These are phyloP conservation scores for Zygosaccharomyces rouxii DNA, from an alignment of 805 yeast species.

Conservation along the genomic window DNA sequence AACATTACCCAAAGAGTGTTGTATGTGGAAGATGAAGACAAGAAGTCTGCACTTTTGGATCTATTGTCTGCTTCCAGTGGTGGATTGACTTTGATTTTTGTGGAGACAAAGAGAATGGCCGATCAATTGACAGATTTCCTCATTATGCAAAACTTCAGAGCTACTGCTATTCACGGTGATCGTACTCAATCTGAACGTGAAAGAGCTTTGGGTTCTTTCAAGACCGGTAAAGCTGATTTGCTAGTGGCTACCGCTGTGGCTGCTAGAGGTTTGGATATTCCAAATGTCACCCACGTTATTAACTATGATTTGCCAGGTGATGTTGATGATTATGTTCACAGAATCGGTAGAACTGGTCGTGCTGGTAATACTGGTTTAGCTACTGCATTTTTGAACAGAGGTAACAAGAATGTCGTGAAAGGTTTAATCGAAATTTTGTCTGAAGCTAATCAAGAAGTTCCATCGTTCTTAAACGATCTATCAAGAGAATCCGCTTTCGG, in stretches of 20 bases:
- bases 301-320: constrained; percentile 96
- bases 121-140: constrained; percentile 91
- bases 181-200: constrained; percentile 98
- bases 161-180: constrained; percentile 99
- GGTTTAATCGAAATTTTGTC: constrained; percentile 79
- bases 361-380: constrained; percentile 99
- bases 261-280: constrained; percentile 99
- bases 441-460: constrained; percentile 98
- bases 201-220: constrained; percentile 91
- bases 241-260: constrained; percentile 99
- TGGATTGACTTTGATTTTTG: constrained; percentile 90
- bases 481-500: constrained; percentile 58
- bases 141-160: constrained; percentile 85
- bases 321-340: constrained; percentile 97
- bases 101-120: constrained; percentile 98
- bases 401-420: constrained; percentile 82
- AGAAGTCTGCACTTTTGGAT: constrained; percentile 85
- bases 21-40: constrained; percentile 90
- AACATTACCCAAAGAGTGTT: constrained; percentile 92
- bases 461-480: constrained; percentile 75
- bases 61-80: constrained; percentile 73
- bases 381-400: constrained; percentile 96
- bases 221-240: constrained; percentile 85
- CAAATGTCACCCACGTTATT: constrained; percentile 96
- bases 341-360: constrained; percentile 99